Evolutionary conservation across 1,139 yeast genomes (phyloP).

Genomic region (Debaryomyces sp.): DNA sequence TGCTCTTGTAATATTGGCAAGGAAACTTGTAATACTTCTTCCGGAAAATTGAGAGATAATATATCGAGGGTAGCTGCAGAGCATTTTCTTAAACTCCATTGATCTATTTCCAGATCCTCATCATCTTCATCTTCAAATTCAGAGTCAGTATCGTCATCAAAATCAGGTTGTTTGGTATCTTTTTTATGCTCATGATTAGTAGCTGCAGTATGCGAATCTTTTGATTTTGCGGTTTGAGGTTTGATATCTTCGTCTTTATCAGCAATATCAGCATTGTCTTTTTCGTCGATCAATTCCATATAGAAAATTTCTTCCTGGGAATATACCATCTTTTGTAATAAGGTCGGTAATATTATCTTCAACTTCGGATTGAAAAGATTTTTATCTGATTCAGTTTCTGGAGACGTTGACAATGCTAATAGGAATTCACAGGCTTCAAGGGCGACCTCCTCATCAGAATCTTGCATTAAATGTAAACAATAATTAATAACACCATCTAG

Average conservation of each 20-base stretch:
- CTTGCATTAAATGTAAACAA: slow-evolving; percentile 78
- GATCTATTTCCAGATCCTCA: slow-evolving; percentile 61
- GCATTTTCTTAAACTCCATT: slow-evolving; percentile 92
- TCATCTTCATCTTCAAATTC: slow-evolving; percentile 68
- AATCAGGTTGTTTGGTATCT: slow-evolving; percentile 22
- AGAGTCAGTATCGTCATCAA: slow-evolving; percentile 49
- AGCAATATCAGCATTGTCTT: slow-evolving; percentile 65
- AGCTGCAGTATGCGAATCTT: slow-evolving; percentile 58
- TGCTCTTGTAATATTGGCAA: slow-evolving; percentile 77
- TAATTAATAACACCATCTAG: slow-evolving; percentile 83
- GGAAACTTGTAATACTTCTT: slow-evolving; percentile 63
- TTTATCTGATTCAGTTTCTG: slow-evolving; percentile 49
- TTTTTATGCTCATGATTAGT: slow-evolving; percentile 15
- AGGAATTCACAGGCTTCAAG: slow-evolving; percentile 93
- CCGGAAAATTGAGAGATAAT: slow-evolving; percentile 69
- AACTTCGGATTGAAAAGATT: slow-evolving; percentile 59
- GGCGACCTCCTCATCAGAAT: slow-evolving; percentile 68
- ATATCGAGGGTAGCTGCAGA: slow-evolving; percentile 91
- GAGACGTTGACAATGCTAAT: slow-evolving; percentile 66
- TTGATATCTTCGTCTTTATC: slow-evolving; percentile 87
- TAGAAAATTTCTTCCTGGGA: slow-evolving; percentile 77
- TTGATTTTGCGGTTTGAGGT: slow-evolving; percentile 73
- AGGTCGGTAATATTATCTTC: slow-evolving; percentile 66
- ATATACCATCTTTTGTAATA: slow-evolving; percentile 84
- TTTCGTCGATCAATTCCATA: slow-evolving; percentile 71